Base-by-base conservation (phyloP, 352 stramenopile genomes). In the Phytophthora megakarya region DNA sequence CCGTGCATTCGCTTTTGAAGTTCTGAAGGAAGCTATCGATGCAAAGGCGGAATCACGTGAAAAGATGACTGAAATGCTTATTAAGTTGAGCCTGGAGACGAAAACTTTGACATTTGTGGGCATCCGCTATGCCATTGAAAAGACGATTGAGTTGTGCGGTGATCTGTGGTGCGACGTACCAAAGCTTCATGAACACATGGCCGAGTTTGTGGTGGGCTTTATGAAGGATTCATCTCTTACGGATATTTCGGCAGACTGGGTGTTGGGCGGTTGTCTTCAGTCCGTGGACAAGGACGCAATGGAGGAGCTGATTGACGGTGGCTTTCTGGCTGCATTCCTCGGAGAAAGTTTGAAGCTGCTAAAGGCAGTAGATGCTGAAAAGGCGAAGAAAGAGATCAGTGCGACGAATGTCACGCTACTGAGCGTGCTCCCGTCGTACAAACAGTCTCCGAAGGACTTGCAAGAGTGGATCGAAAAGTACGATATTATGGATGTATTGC, bases 131-230 rank as follows among this genome's bases (percentile, higher is more conserved):
- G 80, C 70, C 18, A 76, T 93, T 37, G 75, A 83, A 42, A 83
- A 89, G 54, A 80, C 73, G 44, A 61, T 92, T 26, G 77, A 81
- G 50, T 25, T 88, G 3, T 81, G 72, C 8, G 78, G 75, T n/a
- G 80, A 92, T 57, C 47, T 93, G 19, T 89, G 77, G 81, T 95
- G 84, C 47, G 86, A 95, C 52, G 86, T 95, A 12, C 86, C 86
- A 2, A 95, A 92, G 73, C 73, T 92, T 5, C 80, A 89, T 52
- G 81, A 93, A 38, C 78, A 93, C 62, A 68, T 93, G 25, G 78
- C 80, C n/a, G 58, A 79, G 38, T 79, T 95, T 44, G 54, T 88
- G n/a, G 69, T 78, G n/a, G 78, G 80, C 12, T 92, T 93, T 54
- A 83, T 90, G 46, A 79, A 80, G 53, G 51, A 88, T 43, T 88